Evolutionary conservation across 2,329 filamentous ascomycete species (phyloP), one percentile per base, ranked within the genome.

Genomic region (Cercospora sp.): DNA sequence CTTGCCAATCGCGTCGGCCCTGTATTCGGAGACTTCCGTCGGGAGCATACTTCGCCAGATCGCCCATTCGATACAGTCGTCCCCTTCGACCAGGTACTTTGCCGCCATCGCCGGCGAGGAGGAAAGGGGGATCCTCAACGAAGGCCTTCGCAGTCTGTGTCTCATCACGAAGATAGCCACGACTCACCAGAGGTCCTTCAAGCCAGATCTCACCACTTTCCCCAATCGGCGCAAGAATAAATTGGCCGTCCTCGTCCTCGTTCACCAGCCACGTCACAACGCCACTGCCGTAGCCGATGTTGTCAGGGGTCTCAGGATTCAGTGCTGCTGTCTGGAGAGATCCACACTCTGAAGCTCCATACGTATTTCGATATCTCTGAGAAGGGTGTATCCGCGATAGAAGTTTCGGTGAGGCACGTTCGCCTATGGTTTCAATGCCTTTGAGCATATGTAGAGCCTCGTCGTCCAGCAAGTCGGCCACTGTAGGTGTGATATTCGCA

Each of bases 1-100:
- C 83, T 77, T 94, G 91, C 67, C 89, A 89, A 72, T 94, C 92
- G 20, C 89, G 83, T 28, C 91, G 86, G 16, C 91, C 91, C 9
- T 87, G 79, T 45, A 94, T 91, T 30, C 62, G 51, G 18, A 75
- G 31, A 60, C 73, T 68, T n/a, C 61, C 64, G 18, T 69, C 64
- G 48, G 70, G 72, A 45, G 48, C 59, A n/a, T 88, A 87, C 28
- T 69, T 66, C 2, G 70, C 73, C 31, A 75, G 60, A 63, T 75
- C 73, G 26, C 72, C 73, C 42, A 72, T 75, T 39, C 64, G 65
- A 60, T 72, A 72, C 10, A 69, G 62, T n/a, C 60, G 79, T 1
- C 82, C 83, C 12, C 67, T 72, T 5, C 82, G 79, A 3, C 84
- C 83, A 42, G 58, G 28, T 61, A 60, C 9, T 28, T 28, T 18